phyloP scores from a whole-genome alignment of 225 moss, liverwort and hornwort species.

The Physcomitrellopsis africana region DNA sequence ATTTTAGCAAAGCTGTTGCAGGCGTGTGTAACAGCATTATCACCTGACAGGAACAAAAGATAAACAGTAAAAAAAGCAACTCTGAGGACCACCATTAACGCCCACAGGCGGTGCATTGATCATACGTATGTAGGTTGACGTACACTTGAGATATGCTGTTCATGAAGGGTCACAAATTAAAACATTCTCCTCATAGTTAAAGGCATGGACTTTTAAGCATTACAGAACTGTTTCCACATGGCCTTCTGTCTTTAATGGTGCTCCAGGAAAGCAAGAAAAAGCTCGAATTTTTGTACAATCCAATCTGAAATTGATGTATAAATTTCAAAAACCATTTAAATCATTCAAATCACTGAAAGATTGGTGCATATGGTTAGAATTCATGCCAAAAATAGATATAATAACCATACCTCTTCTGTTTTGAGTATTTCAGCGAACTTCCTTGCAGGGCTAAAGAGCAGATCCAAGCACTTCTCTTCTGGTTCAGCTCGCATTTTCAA shows the following conservation, averaged over 20 bases:
- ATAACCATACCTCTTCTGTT: slow-evolving; percentile 46
- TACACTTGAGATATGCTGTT: neutral
- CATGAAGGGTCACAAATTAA: neutral
- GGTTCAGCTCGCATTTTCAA: slow-evolving; percentile 24
- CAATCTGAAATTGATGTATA: neutral
- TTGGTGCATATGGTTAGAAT: neutral
- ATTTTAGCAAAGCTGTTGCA: slow-evolving; percentile 57
- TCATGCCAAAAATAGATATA: slow-evolving; percentile 7
- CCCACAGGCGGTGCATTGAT: neutral
- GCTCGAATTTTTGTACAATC: neutral
- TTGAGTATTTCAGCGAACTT: slow-evolving; percentile 25
- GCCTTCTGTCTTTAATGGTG: neutral
- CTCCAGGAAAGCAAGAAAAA: neutral
- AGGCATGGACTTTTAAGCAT: neutral
- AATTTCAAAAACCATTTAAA: neutral
- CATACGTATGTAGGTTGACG: neutral
- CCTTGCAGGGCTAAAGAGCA: slow-evolving; percentile 17
- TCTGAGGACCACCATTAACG: slow-evolving; percentile 17
- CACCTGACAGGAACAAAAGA: slow-evolving; percentile 37
- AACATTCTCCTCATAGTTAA: neutral
- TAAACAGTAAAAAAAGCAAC: neutral
- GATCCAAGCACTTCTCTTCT: slow-evolving; percentile 29
- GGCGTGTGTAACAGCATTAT: slow-evolving; percentile 47
- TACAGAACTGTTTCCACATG: neutral
- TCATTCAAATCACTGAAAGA: too few relatives aligned